Percentiles rank a stretch among this genome's conserved stretches.
phyloP scores from a whole-genome alignment of 345 rosid genomes.

The Syzygium grande region DNA sequence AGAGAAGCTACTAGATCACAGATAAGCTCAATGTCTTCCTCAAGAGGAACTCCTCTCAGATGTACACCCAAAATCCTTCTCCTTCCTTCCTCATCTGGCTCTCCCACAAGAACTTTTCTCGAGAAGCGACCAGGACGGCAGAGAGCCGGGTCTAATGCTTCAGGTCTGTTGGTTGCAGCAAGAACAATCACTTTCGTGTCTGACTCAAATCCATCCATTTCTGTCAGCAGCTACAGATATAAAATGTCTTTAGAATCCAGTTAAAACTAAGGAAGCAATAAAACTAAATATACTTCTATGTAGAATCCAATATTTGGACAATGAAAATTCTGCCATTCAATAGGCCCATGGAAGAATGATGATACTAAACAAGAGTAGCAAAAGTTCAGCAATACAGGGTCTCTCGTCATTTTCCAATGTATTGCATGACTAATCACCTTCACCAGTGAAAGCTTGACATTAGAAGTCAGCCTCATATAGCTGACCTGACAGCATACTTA shows the following conservation, averaged over 20 bases:
- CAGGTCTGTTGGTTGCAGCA: slow-evolving; percentile 96
- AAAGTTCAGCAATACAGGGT: background rate
- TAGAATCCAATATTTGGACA: background rate
- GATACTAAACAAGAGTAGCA: background rate
- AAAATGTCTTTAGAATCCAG: background rate
- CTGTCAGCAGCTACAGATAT: slow-evolving; percentile 74
- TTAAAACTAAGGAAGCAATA: background rate
- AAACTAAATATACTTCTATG: background rate
- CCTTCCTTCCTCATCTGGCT: slow-evolving; percentile 93
- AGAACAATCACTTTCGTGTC: slow-evolving; percentile 79
- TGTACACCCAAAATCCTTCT: slow-evolving; percentile 77
- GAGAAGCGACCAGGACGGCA: slow-evolving; percentile 98
- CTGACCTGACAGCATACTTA: background rate
- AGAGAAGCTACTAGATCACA: slow-evolving; percentile 74
- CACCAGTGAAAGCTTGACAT: background rate
- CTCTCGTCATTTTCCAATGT: background rate
- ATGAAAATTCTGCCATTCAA: background rate
- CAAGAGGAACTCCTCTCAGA: slow-evolving; percentile 81
- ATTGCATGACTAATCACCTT: background rate
- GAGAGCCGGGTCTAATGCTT: slow-evolving; percentile 86
- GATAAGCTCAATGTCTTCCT: slow-evolving; percentile 66
- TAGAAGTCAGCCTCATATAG: background rate
- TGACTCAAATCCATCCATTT: slow-evolving; percentile 94
- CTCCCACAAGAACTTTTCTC: slow-evolving; percentile 81
- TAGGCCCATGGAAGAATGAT: background rate